These are phyloP conservation scores for Posidonia australis DNA, from an alignment of 106 monocot species.

Conservation along the genomic window DNA sequence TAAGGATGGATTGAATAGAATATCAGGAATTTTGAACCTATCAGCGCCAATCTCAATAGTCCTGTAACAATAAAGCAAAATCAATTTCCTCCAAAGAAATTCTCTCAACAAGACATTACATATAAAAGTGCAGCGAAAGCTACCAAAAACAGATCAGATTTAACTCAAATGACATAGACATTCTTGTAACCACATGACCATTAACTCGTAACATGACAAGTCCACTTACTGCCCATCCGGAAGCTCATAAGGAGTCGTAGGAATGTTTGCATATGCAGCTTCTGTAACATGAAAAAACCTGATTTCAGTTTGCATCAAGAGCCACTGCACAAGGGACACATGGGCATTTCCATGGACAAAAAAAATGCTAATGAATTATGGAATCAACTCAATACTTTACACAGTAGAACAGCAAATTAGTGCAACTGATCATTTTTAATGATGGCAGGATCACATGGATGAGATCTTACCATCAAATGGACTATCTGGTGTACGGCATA, in stretches of 20 bases:
- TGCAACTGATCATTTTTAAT: not conserved
- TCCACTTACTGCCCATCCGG: constrained; percentile 98
- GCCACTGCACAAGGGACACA: not conserved
- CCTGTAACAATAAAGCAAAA: constrained; percentile 27
- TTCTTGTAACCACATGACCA: not conserved
- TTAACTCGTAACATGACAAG: not conserved
- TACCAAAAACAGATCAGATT: too few species aligned
- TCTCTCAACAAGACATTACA: not conserved
- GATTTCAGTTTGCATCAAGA: not conserved
- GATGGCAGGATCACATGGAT: not conserved
- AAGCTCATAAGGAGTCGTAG: constrained; percentile 94
- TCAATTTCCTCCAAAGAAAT: constrained; percentile 1
- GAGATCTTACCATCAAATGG: constrained; percentile 59
- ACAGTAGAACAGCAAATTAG: not conserved
- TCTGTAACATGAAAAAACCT: constrained; percentile 33
- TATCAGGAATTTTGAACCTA: constrained; percentile 91
- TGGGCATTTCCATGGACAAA: not conserved
- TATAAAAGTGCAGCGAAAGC: not conserved
- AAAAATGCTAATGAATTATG: not conserved
- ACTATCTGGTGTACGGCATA: constrained; percentile 83
- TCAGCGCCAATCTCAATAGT: constrained; percentile 95
- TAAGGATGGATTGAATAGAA: constrained; percentile 90
- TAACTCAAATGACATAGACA: too few species aligned
- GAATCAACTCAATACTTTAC: not conserved
- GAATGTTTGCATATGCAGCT: constrained; percentile 82